phyloP scores from a whole-genome alignment of 495 filamentous ascomycete genomes.

The Aspergillus indologenus region DNA sequence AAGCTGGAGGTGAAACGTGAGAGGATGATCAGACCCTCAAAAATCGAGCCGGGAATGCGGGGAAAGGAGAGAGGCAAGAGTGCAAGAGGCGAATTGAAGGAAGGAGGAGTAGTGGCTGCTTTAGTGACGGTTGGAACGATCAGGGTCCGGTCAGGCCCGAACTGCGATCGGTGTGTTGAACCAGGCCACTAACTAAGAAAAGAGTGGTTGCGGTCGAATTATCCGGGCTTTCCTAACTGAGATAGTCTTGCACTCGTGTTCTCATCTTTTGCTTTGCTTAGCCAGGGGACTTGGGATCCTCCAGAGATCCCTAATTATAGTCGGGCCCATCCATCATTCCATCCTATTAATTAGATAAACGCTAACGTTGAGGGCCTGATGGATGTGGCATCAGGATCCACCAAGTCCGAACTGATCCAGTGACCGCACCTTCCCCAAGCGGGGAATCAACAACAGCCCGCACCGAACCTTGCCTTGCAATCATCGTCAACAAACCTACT shows the following conservation, averaged over 20 bases:
- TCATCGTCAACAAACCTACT: background rate
- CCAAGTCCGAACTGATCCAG: background rate
- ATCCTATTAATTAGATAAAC: background rate
- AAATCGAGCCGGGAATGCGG: slow-evolving; percentile 9
- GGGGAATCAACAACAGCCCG: slow-evolving; percentile 4
- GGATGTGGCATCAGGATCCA: background rate
- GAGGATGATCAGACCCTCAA: slow-evolving; percentile 7
- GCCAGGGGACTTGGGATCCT: background rate
- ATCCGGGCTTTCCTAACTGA: background rate
- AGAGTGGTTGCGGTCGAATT: background rate
- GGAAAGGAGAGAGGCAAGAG: slow-evolving; percentile 10
- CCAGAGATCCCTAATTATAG: background rate
- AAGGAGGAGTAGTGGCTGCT: background rate
- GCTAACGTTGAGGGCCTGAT: background rate
- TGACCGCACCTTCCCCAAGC: slow-evolving; percentile 3
- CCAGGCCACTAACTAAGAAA: background rate
- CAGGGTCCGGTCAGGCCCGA: background rate
- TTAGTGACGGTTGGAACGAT: background rate
- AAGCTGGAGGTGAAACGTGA: slow-evolving; percentile 4
- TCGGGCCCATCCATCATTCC: too few relatives aligned
- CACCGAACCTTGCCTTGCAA: background rate
- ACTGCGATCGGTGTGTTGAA: background rate
- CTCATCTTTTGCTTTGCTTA: background rate
- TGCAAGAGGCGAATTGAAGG: slow-evolving; percentile 6
- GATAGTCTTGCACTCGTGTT: too few relatives aligned